Base-by-base conservation (phyloP, 495 filamentous ascomycete genomes). In the Extremus antarcticus region DNA sequence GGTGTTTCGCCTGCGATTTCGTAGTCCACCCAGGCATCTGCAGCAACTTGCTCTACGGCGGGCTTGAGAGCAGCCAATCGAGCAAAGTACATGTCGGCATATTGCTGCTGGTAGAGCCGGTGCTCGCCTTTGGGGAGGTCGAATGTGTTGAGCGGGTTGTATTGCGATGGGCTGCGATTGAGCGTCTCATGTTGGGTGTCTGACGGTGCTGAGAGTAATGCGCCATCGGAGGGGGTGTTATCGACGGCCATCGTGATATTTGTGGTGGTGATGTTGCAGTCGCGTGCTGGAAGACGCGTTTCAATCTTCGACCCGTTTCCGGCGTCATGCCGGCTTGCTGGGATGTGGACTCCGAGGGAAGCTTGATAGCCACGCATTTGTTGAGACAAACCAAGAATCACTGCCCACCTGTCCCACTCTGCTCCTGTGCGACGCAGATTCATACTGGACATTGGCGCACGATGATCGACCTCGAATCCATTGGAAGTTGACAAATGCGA, bases 11-110 rank as follows among this genome's bases (percentile, higher is more conserved):
- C 85, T 4, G 79, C 87, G 63, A 96, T 83, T 72, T 70, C 75
- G 47, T 84, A 82, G 52, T 77, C 84, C 21, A 82, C 76, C 90
- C 91, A 97, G 17, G 84, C 81, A 23, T 83, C 80, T 20, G 66
- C 65, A 1, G 90, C 92, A 49, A 85, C 73, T 54, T 78, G 68
- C 67, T 92, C 88, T 0, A 94, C 85, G 0, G 78, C 77, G 8
- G 90, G 87, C 69, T 94, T 95, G 65, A 99, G 78, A 67, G 84
- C 85, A 8, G 87, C 80, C 13, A 97, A 78, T 35, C 94, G 87
- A 61, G 95, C 70, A 67, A 95, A 97, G 74, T 99, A 99, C 79
- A 96, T 88, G 63, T 96, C 90, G 55, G 82, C 87, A 80, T 85
- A 99, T 74, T 99, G 94, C 66, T 97, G 94, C 66, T 88, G 77